Evolutionary conservation across 2,329 filamentous ascomycete species (phyloP), one percentile per base, ranked within the genome.

Genomic region (Alternaria gansuensis): DNA sequence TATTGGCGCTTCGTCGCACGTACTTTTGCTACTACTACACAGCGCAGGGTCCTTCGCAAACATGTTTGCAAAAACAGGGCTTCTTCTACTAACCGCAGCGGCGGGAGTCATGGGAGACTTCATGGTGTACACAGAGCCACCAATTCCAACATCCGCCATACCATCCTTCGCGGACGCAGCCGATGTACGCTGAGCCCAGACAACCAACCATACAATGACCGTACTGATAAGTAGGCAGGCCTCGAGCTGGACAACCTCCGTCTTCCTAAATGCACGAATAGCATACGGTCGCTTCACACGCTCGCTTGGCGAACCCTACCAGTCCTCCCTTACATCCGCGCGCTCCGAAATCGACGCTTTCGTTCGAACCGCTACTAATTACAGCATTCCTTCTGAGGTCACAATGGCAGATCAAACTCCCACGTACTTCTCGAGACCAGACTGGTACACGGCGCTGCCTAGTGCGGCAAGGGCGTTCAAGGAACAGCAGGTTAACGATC

Each of bases 391-490:
- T 0, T 57, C 70, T 26, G 63, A 58, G 17, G 71, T 74, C 23
- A 74, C 72, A 5, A 63, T 68, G 21, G 57, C 60, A 4, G 57
- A 50, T 3, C 59, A 63, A 3, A 70, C 66, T 3, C 69, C 68
- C 11, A 69, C 68, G 5, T 71, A 63, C 51, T 66, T 63, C 29
- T 67, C 62, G 17, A 59, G 53, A 33, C 72, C 72, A 24, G 55
- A 64, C 11, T 75, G 72, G 72, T 75, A 75, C 23, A 65, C 63
- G 13, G 71, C 72, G 51, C 60, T 75, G 50, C 72, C 72, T 24
- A 69, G 60, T 34, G 60, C 60, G 21, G 72, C 64, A n/a, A 53
- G 64, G 26, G 56, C 59, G 24, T 75, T 74, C 54, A 75, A 75
- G 63, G 72, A 75, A 53, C 62, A 66, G 45, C 72, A 74, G 63